Percentiles rank a stretch among this genome's conserved stretches.
phyloP scores from a whole-genome alignment of 441 rosid genomes.

The Pelargonium citronellum region DNA sequence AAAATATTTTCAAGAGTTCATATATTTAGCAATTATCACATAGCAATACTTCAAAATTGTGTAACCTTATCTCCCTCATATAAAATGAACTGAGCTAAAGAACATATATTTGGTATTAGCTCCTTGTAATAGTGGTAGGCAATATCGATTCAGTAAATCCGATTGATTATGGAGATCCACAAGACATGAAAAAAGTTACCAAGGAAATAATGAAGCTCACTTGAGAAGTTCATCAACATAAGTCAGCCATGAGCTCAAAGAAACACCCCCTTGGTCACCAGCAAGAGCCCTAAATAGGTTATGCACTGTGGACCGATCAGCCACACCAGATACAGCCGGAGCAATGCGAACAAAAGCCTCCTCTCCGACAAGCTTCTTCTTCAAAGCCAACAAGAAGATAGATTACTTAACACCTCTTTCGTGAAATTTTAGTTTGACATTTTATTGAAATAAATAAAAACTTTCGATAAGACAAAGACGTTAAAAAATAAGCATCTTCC shows the following conservation, averaged over 20 bases:
- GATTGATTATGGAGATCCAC: too few relatives aligned
- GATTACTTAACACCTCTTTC: constrained; percentile 10
- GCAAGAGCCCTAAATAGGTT: constrained; percentile 80
- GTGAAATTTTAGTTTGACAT: background rate
- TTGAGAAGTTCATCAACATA: constrained; percentile 82
- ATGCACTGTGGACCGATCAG: constrained; percentile 80
- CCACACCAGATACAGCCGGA: constrained; percentile 83
- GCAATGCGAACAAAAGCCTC: constrained; percentile 84
- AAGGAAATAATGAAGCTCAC: constrained; percentile 41
- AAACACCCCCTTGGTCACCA: constrained; percentile 58
- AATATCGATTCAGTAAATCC: background rate
- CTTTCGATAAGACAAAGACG: background rate
- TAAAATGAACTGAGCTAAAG: too few relatives aligned
- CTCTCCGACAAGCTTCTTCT: constrained; percentile 72
- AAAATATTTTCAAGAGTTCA: background rate
- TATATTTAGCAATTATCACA: background rate
- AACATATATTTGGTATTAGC: too few relatives aligned
- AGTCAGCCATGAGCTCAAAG: constrained; percentile 68
- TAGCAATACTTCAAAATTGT: background rate
- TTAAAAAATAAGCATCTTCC: too few relatives aligned
- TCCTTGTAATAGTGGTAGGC: background rate
- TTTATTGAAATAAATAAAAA: background rate
- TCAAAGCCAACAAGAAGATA: constrained; percentile 26
- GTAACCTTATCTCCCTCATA: too few relatives aligned
- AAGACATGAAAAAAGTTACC: too few relatives aligned